Evolutionary conservation across 305 asterid species (phyloP).

Genomic region (Fraxinus sp.): DNA sequence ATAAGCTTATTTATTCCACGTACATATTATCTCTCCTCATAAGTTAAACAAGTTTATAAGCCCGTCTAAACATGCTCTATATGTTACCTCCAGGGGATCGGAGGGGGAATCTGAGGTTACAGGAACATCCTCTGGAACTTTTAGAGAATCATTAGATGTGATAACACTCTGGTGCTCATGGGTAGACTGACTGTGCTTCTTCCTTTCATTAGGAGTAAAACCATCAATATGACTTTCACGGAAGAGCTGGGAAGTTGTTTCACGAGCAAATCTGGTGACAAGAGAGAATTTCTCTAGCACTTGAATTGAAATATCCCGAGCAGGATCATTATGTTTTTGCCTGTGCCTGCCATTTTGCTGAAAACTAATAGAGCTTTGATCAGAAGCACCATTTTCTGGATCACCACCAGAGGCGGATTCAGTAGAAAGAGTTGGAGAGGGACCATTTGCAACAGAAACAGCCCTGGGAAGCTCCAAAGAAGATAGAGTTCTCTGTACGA

Average conservation of each 20-base stretch:
- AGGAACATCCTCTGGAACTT: slow-evolving; percentile 48
- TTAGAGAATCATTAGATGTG: slow-evolving; percentile 40
- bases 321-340: slow-evolving; percentile 80
- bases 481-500: slow-evolving; percentile 74
- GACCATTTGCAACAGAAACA: slow-evolving; percentile 53
- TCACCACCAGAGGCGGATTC: slow-evolving; percentile 46
- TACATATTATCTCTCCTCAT: not conserved
- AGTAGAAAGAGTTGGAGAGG: slow-evolving; percentile 45
- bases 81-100: slow-evolving; percentile 71
- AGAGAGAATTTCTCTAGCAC: slow-evolving; percentile 97
- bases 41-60: not conserved
- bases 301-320: slow-evolving; percentile 85
- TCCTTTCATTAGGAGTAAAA: slow-evolving; percentile 57
- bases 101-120: slow-evolving; percentile 65
- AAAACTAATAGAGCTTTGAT: slow-evolving; percentile 36
- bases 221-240: slow-evolving; percentile 69
- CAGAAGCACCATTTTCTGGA: slow-evolving; percentile 44
- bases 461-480: slow-evolving; percentile 93
- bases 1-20: not conserved
- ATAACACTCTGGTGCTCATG: slow-evolving; percentile 32
- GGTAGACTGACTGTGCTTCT: slow-evolving; percentile 45
- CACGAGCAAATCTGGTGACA: slow-evolving; percentile 98
- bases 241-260: slow-evolving; percentile 95
- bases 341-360: slow-evolving; percentile 63
- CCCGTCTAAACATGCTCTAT: not conserved